Base-by-base conservation (phyloP, 305 asterid genomes). In the Lippia alba region DNA sequence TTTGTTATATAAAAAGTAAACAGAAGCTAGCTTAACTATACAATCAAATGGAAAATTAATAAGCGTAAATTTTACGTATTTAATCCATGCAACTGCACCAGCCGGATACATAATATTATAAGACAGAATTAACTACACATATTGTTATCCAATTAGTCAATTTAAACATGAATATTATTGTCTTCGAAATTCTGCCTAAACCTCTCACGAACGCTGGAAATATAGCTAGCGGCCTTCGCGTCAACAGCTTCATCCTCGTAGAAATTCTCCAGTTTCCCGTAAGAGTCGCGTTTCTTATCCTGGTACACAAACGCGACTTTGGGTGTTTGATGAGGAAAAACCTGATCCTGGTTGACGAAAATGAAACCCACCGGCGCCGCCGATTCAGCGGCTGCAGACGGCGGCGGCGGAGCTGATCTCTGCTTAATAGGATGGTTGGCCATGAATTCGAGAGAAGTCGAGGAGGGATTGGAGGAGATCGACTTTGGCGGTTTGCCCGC, bases 161-260 rank as follows among this genome's bases (percentile, higher is more conserved):
- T 1, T 36, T 61, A 75, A 5, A 61, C 15, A 32, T 62, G 53
- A 67, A 77, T 68, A 10, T 36, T 36, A 36, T 36, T 36, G 41
- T 78, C 81, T 33, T 73, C 73, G 19, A 46, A 56, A 12, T 44
- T 78, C 55, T 54, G 86, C 73, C 77, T 76, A 53, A 89, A 83
- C 70, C 92, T 84, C 76, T 87, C 89, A 30, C 75, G 86, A n/a
- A 91, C 92, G 12, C 69, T 64, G 0, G 91, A 81, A 20, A 91
- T 89, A 39, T 91, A 91, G 55, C 66, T 72, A 0, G 81, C 74
- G 9, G 96, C 97, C 66, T 78, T 79, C 6, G 64, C 64, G 56
- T 91, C 97, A 2, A 88, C 94, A 0, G 69, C 80, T 20, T 83
- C 75, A 18, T 91, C 94, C 34, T 77, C 80, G 60, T 73, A 75